Base-by-base conservation (phyloP, 1,284 basidiomycete species). In the Athelia psychrophila region DNA sequence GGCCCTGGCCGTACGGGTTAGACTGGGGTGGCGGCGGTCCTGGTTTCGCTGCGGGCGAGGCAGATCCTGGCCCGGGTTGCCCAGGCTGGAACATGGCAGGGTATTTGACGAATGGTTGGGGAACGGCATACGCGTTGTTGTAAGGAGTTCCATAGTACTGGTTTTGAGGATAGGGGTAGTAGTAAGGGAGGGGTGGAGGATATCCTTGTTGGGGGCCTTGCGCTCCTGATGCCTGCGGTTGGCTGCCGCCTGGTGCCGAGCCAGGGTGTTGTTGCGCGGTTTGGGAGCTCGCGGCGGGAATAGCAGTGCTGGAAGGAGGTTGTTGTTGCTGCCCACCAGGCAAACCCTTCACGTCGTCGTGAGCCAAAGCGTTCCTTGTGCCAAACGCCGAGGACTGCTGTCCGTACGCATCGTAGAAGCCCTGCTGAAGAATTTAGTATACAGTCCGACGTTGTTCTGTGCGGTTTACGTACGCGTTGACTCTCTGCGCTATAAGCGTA, bases 341-440 rank as follows among this genome's bases (percentile, higher is more conserved):
- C 23, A 87, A 71, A 44, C 79, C 78, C 65, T 91, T 91, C 56
- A 84, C 75, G 51, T 90, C 88, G 40, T 90, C 88, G 51, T 89
- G 84, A 22, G 76, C 75, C 3, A 88, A 73, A n/a, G 77, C 75
- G 54, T 76, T 81, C 22, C 88, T 77, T 52, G 75, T 79, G 27
- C 78, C 76, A 56, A 89, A 89, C 22, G 74, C 77, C 33, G 75
- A 70, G 6, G 38, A 18, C 15, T 68, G 70, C 57, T 79, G 81
- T 52, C 80, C 84, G 59, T 90, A 90, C 9, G 81, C 79, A 40
- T 90, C 88, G 62, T 90, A 91, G 68, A 89, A 88, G 56, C 79
- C 80, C 83, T 87, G 58, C 20, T 22, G 56, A n/a, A 55, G 36
- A 52, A 36, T 44, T 56, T 47, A 58, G 59, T 51, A 61, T n/a